Evolutionary conservation across 2,329 filamentous ascomycete genomes (phyloP), one percentile per base, ranked within the genome.

Genomic region (Penicillium sp.): DNA sequence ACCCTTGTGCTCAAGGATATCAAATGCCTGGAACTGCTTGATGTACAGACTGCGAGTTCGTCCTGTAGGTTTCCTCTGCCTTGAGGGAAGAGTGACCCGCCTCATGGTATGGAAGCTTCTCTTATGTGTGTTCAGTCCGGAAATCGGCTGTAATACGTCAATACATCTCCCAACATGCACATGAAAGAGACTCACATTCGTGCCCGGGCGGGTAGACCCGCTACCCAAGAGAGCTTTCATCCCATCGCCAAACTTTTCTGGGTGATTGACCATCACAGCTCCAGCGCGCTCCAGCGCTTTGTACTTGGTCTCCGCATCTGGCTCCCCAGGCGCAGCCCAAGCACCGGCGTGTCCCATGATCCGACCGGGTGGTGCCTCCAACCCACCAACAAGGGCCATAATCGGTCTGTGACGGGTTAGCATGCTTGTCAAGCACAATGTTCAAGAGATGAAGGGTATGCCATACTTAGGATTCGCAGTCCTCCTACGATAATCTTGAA

Each of bases 341-440:
- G 89, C 89, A 41, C 89, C 89, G 9, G 89, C 88, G 69, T 93
- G 89, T 9, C 89, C 89, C 88, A 92, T 92, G 41, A 90, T 81
- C 21, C 82, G 81, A 13, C 85, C 85, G 14, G 78, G 75, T 5
- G 81, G 80, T n/a, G 86, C 86, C 57, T 83, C 75, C 45, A 86
- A 74, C 4, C 89, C 89, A 29, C 83, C 88, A 27, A 92, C 79
- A 5, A 91, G 76, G 44, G 86, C 89, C 65, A 88, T 85, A 42
- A 92, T 89, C 0, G 89, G 89, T 63, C 85, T 88, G 54, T 29
- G 14, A 8, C 14, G 13, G 24, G 48, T 69, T 48, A 70, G 58
- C 48, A 34, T 22, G 5, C 6, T n/a, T 3, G 7, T 14, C 10
- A n/a, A 44, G 27, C 10, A 3, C 14, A 54, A 36, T 18, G 2